Evolutionary conservation across 306 rosid species (phyloP), one percentile per base, ranked within the genome.

Genomic region (Cucurbita moschata): DNA sequence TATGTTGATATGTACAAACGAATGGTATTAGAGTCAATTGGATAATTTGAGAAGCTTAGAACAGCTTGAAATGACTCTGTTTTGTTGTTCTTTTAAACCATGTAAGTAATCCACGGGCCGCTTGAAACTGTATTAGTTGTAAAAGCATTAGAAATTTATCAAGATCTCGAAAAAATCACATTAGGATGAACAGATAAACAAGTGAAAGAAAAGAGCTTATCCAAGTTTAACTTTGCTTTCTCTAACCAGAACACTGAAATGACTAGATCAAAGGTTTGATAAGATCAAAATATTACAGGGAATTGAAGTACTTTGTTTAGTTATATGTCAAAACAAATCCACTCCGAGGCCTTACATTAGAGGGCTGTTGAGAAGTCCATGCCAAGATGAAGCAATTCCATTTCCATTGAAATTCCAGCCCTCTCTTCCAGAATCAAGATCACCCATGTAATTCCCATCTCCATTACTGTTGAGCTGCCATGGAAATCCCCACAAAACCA

Each of bases 361-460:
- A 58, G 99, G 99, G 66, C 88, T 90, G 63, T 88, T 87, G 76
- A 94, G 85, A 83, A 94, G 91, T 7, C 97, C 97, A 80, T 89
- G 97, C 97, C 97, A 94, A 21, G 95, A 79, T 15, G 97, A 49
- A 18, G 78, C 83, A 52, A 86, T 18, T 14, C 92, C 88, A 72
- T 88, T 16, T 16, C 96, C 87, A 67, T 67, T 67, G n/a, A 67
- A 67, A 75, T 85, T 91, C 97, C 99, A 91, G 77, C 80, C 82
- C 44, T 78, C 88, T 81, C 98, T 89, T 61, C 86, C 97, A 7
- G 89, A 78, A 50, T 90, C 96, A 76, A 82, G 16, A 11, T 82
- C 91, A 53, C 67, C 79, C 86, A 85, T 82, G 73, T 67, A 43
- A 78, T 75, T 83, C 23, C 86, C 85, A 52, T 90, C 90, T 5